phyloP scores from a whole-genome alignment of 2,329 filamentous ascomycete genomes.

The Xylaria sp. region DNA sequence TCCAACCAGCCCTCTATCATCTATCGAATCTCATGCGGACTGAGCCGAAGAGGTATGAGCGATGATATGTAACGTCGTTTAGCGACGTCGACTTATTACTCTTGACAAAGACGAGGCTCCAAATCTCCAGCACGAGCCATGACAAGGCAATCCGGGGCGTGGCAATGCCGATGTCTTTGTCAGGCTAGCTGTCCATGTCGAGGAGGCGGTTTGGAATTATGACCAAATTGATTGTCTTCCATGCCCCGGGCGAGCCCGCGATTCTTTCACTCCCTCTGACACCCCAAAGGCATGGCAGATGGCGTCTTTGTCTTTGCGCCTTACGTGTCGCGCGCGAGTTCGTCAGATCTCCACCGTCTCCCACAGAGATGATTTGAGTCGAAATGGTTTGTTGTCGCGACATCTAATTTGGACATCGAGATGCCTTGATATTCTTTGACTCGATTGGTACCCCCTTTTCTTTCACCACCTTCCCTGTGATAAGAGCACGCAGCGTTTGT shows the following conservation, averaged over 20 bases:
- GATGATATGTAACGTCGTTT: not conserved
- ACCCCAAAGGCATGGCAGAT: constrained; percentile 14
- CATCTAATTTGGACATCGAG: constrained; percentile 16
- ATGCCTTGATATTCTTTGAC: constrained; percentile 41
- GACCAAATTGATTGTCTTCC: constrained; percentile 22
- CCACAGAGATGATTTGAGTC: constrained; percentile 9
- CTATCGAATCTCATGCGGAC: not conserved
- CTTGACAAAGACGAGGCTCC: constrained; percentile 22
- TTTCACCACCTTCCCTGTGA: constrained; percentile 26
- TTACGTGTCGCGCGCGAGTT: constrained; percentile 19
- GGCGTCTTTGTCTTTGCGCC: constrained; percentile 35
- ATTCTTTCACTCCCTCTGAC: constrained; percentile 34
- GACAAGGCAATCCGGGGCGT: constrained; percentile 29
- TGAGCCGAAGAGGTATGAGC: not conserved
- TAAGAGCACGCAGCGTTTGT: constrained; percentile 29
- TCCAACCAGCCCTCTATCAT: not conserved
- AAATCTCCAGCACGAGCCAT: constrained; percentile 3
- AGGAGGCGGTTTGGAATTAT: constrained; percentile 19
- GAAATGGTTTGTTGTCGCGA: constrained; percentile 22
- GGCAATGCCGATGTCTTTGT: constrained; percentile 41
- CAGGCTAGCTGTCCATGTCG: constrained; percentile 15
- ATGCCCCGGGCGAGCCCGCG: constrained; percentile 16
- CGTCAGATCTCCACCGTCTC: constrained; percentile 26
- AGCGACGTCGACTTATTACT: not conserved
- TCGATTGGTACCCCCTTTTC: constrained; percentile 29